These are phyloP conservation scores for Castanea crenata DNA, from an alignment of 306 rosid species.

Conservation along the genomic window DNA sequence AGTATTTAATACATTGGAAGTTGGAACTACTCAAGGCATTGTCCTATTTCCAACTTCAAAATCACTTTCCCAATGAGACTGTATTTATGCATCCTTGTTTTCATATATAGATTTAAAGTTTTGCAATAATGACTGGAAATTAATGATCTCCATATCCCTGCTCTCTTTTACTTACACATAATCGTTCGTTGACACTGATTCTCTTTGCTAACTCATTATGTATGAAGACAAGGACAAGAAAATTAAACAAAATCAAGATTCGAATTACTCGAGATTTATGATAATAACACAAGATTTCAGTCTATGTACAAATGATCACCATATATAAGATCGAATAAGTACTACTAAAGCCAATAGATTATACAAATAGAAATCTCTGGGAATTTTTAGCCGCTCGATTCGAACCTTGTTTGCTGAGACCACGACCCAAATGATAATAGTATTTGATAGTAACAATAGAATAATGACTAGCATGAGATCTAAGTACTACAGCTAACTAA, in stretches of 20 bases:
- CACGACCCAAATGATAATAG: not conserved
- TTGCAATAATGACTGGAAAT: no score
- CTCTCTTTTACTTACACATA: no score
- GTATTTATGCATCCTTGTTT: no score
- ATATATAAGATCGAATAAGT: conserved; percentile 5
- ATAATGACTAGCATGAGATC: not conserved
- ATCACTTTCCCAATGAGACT: not conserved
- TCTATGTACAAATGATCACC: not conserved
- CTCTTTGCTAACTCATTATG: not conserved
- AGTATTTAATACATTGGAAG: not conserved
- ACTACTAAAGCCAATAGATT: not conserved
- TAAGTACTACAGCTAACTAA: not conserved
- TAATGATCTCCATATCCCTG: no score
- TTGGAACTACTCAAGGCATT: not conserved
- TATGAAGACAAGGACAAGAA: not conserved
- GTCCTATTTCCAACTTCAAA: not conserved
- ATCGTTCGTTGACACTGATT: not conserved
- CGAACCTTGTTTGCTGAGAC: conserved; percentile 1
- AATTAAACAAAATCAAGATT: not conserved
- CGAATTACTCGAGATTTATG: conserved; percentile 22
- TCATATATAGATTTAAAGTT: no score
- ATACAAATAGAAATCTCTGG: not conserved
- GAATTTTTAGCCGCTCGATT: conserved; percentile 10
- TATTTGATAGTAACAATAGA: not conserved
- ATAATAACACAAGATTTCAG: not conserved